Percentiles rank a stretch among this genome's conserved stretches.
phyloP scores from a whole-genome alignment of 371 early-diverging fungal species.

The Fennellomyces sp. region DNA sequence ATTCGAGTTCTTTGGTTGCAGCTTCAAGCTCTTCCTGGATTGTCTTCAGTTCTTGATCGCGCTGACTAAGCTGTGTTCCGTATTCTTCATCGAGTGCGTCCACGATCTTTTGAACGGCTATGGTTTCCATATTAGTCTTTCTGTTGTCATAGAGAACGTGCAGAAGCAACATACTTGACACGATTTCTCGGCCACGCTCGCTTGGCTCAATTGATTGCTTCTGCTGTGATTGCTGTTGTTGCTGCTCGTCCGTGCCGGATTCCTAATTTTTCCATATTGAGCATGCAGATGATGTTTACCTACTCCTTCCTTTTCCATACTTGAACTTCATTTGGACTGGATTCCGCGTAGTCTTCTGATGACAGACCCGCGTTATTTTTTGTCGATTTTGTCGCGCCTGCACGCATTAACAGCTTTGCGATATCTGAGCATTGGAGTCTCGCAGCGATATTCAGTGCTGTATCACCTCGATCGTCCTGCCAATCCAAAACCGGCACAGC shows the following conservation, averaged over 20 bases:
- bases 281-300: too few relatives aligned
- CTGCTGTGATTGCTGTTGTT: not conserved
- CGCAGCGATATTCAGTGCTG: conserved; percentile 89
- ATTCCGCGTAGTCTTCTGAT: not conserved
- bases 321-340: conserved; percentile 2
- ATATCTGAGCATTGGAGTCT: conserved; percentile 69
- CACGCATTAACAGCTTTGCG: conserved; percentile 49
- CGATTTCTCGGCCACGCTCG: conserved; percentile 56
- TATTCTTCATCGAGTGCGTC: conserved; percentile 72
- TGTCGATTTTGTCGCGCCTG: conserved; percentile 5
- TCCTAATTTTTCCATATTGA: not conserved
- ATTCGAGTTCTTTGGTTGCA: conserved; percentile 42
- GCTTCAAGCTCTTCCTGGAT: conserved; percentile 56
- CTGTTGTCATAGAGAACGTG: not conserved
- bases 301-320: too few relatives aligned
- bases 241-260: not conserved
- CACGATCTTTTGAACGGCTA: conserved; percentile 74
- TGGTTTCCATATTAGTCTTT: too few relatives aligned
- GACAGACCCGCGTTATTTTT: conserved; percentile 7
- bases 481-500: conserved; percentile 3
- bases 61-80: conserved; percentile 58
- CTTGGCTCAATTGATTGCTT: conserved; percentile 35
- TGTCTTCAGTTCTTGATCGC: conserved; percentile 64
- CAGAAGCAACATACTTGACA: conserved; percentile 56
- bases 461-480: conserved; percentile 85